Percentiles rank a stretch among this genome's conserved stretches.
phyloP scores from a whole-genome alignment of 768 basidiomycete species.

The Mycena belliarum region DNA sequence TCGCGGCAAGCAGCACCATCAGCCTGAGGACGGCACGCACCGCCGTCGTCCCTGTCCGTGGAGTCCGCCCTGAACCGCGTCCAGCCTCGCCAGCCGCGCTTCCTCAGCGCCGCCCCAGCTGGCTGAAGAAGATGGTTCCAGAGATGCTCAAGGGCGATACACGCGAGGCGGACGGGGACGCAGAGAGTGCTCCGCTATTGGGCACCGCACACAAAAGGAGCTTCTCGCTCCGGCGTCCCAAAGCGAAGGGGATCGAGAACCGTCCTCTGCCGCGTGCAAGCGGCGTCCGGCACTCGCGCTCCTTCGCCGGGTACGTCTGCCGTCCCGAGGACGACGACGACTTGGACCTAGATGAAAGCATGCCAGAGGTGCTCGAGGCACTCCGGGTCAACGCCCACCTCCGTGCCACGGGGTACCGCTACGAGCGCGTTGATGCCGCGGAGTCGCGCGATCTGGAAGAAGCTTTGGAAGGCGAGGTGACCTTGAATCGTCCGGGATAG shows the following conservation, averaged over 20 bases:
- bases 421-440: neutral
- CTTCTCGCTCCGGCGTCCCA: neutral
- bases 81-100: too few relatives aligned
- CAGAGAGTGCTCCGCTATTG: neutral
- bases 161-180: neutral
- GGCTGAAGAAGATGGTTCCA: neutral
- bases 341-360: neutral
- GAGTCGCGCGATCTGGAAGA: neutral
- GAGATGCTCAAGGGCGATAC: neutral
- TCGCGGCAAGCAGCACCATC: neutral
- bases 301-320: neutral
- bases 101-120: neutral
- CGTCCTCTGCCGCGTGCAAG: neutral
- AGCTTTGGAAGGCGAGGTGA: neutral
- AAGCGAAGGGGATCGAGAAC: neutral
- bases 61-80: neutral
- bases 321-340: neutral
- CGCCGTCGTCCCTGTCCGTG: neutral
- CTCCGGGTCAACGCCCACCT: neutral
- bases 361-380: slow-evolving; percentile 6
- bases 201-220: neutral
- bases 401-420: neutral
- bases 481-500: too few relatives aligned
- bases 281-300: neutral
- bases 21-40: neutral